Evolutionary conservation across 2,329 filamentous ascomycete genomes (phyloP).

Genomic region (Ophiostoma perfectum): DNA sequence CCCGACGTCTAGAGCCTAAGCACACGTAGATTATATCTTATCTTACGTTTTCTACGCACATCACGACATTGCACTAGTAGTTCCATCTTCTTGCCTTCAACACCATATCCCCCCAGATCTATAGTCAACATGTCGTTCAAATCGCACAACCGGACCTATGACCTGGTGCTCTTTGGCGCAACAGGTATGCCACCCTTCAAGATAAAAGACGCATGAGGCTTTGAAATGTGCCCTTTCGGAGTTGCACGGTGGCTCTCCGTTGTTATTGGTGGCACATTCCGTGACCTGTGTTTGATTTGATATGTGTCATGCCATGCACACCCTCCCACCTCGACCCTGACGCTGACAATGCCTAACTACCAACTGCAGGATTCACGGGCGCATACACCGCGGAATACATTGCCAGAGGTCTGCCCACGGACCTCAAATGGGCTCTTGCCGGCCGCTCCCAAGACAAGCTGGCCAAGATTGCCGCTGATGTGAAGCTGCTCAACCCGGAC

Average conservation of each 20-base stretch:
- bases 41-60: not conserved
- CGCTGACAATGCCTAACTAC: not conserved
- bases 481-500: conserved; percentile 63
- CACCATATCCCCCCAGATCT: not conserved
- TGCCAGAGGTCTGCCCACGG: conserved; percentile 61
- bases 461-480: conserved; percentile 58
- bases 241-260: no score
- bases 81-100: not conserved
- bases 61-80: not conserved
- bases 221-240: no score
- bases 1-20: not conserved
- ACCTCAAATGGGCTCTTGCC: conserved; percentile 81
- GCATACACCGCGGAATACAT: conserved; percentile 72
- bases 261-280: no score
- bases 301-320: not conserved
- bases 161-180: conserved; percentile 54
- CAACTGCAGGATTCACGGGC: conserved; percentile 72
- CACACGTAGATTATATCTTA: not conserved
- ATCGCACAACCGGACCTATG: conserved; percentile 49
- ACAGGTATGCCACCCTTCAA: conserved; percentile 40
- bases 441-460: conserved; percentile 77
- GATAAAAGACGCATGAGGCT: no score
- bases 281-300: not conserved
- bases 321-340: not conserved
- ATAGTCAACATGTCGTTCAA: conserved; percentile 23